A percentile compares a stretch with the other conserved stretches of the same genome.
Evolutionary conservation across 1,284 basidiomycete species (phyloP).

Genomic region (Peniophora sp.): DNA sequence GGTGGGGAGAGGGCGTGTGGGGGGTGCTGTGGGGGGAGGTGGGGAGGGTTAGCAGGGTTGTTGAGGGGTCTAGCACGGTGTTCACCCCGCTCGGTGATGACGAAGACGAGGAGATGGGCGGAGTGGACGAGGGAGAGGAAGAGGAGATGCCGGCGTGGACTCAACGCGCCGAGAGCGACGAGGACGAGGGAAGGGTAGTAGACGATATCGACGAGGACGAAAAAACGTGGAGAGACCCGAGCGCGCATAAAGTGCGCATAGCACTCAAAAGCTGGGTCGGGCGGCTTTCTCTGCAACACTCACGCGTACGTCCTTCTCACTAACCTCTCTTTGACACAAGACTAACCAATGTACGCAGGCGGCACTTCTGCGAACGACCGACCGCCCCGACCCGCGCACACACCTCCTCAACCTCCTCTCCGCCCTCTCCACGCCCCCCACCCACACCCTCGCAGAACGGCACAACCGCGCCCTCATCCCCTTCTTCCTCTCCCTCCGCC

Average conservation of each 20-base stretch:
- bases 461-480: conserved; percentile 79
- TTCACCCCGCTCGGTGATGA: too few relatives aligned
- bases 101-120: conserved; percentile 38
- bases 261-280: conserved; percentile 37
- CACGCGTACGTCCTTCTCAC: conserved; percentile 23
- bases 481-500: conserved; percentile 60
- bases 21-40: too few relatives aligned
- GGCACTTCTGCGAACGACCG: conserved; percentile 34
- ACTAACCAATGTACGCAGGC: not conserved
- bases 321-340: not conserved
- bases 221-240: conserved; percentile 65
- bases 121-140: conserved; percentile 11
- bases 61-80: too few relatives aligned
- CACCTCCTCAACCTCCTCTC: too few relatives aligned
- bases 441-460: conserved; percentile 70
- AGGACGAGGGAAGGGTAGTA: conserved; percentile 16
- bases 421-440: too few relatives aligned
- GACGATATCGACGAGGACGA: conserved; percentile 58
- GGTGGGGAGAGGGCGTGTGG: too few relatives aligned
- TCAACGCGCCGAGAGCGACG: conserved; percentile 1
- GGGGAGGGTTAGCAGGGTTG: too few relatives aligned
- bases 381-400: conserved; percentile 66
- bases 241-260: conserved; percentile 51
- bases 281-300: conserved; percentile 19
- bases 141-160: conserved; percentile 17